phyloP scores from a whole-genome alignment of 306 rosid genomes.

The Dalbergia oliveri region DNA sequence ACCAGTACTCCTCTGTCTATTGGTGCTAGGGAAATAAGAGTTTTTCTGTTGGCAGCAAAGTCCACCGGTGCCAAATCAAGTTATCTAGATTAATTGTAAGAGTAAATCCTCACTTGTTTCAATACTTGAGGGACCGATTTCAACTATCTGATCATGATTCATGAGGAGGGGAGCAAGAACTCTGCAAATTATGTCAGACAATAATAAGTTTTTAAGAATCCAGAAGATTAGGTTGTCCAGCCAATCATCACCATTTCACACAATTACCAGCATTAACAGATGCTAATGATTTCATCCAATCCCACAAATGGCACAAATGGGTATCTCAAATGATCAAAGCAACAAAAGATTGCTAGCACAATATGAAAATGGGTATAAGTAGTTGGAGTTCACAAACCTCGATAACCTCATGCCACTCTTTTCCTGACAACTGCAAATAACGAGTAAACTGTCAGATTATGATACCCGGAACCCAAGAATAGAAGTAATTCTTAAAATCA shows the following conservation, averaged over 20 bases:
- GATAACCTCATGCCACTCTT: slow-evolving; percentile 55
- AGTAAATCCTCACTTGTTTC: slow-evolving; percentile 59
- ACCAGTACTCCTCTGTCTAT: not conserved
- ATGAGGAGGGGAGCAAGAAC: slow-evolving; percentile 57
- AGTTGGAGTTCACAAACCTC: slow-evolving; percentile 59
- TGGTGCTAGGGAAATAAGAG: not conserved
- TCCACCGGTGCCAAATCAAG: slow-evolving; percentile 49
- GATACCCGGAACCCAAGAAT: slow-evolving; percentile 29
- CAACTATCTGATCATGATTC: slow-evolving; percentile 62
- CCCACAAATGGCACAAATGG: slow-evolving; percentile 1
- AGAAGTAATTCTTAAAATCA: slow-evolving; percentile 24
- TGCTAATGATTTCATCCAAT: slow-evolving; percentile 48
- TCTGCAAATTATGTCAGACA: slow-evolving; percentile 58
- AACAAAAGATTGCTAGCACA: slow-evolving; percentile 28
- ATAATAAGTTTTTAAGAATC: slow-evolving; percentile 46
- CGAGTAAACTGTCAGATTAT: slow-evolving; percentile 43
- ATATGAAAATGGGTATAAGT: slow-evolving; percentile 37
- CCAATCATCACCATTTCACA: slow-evolving; percentile 46
- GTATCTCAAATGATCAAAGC: slow-evolving; percentile 27
- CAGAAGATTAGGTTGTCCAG: slow-evolving; percentile 49
- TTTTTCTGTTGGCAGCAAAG: slow-evolving; percentile 43
- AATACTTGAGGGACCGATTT: slow-evolving; percentile 51
- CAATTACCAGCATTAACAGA: slow-evolving; percentile 42
- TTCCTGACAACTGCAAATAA: slow-evolving; percentile 57
- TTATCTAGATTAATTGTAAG: slow-evolving; percentile 46